Conservation (phyloP, 331 rosid genomes). For the Telfairia occidentalis region DNA sequence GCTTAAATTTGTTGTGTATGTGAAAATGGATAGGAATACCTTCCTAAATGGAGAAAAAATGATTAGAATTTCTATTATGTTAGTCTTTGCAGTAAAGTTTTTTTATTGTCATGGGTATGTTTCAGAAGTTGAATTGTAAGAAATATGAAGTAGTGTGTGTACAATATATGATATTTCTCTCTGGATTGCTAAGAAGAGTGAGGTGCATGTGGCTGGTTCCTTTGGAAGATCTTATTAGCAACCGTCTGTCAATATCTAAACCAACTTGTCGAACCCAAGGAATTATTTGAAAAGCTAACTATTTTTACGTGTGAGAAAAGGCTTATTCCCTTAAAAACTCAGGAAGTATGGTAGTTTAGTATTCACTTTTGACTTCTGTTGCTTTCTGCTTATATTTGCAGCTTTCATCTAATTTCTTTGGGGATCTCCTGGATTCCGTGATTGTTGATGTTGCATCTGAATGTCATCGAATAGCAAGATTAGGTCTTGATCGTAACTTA, state of each 20-base stretch:
- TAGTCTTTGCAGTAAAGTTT: background rate
- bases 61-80: background rate
- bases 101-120: background rate
- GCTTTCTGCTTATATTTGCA: conserved; percentile 27
- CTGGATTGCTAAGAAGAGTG: background rate
- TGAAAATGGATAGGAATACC: background rate
- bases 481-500: conserved; percentile 82
- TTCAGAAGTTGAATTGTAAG: background rate
- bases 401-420: conserved; percentile 62
- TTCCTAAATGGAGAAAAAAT: background rate
- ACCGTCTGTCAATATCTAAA: background rate
- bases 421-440: conserved; percentile 78
- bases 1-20: background rate
- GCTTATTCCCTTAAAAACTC: background rate
- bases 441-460: conserved; percentile 94
- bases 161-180: background rate
- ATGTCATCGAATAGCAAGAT: conserved; percentile 76
- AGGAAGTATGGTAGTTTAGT: background rate
- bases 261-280: background rate
- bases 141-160: background rate
- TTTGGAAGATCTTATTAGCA: background rate
- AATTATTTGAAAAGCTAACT: background rate
- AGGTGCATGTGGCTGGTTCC: background rate
- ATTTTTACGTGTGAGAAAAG: background rate
- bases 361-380: background rate